Evolutionary conservation across 2,329 filamentous ascomycete species (phyloP), one percentile per base, ranked within the genome.

Genomic region (Colletotrichum endophyticum): DNA sequence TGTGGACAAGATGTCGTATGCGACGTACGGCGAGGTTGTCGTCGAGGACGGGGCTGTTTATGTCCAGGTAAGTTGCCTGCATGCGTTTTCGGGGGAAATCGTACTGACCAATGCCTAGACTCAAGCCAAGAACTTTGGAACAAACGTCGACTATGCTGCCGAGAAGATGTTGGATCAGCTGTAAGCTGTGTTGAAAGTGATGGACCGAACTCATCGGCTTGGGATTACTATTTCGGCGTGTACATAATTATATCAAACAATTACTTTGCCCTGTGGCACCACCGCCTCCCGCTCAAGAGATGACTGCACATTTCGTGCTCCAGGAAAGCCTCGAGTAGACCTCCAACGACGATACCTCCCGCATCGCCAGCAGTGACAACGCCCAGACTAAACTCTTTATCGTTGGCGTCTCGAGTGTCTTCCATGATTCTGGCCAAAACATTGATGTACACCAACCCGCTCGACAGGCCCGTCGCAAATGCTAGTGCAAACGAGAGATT

Each of bases 21-120:
- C 78, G 8, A 82, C 80, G 15, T 90, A 89, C 75, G 84, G 86
- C 77, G 89, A 91, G 84, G 80, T 81, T 22, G 82, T 87, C 4
- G 73, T 91, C 34, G 88, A 91, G 79, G 86, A 87, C 53, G 89
- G 88, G 2, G 81, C 86, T 34, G 80, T 91, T 27, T 89, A 88
- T 73, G 79, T 92, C n/a, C 88, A 90, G 85, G 86, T 87, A 82
- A 79, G 81, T 79, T 22, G 30, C 28, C 19, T 15, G 16, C n/a
- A 8, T 22, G 25, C 25, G 16, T 30, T 30, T 5, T 25, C 25
- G 8, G 5, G n/a, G 5, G 9, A 11, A 30, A n/a, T 27, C 19
- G 61, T 28, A 67, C n/a, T 67, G 34, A 72, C 73, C 12, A 6
- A 13, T 15, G 4, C 12, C 1, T 36, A 86, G 85, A 84, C 85